Evolutionary conservation across 148 eudicot genomes (phyloP).

Genomic region (Rhododendron griersonianum): DNA sequence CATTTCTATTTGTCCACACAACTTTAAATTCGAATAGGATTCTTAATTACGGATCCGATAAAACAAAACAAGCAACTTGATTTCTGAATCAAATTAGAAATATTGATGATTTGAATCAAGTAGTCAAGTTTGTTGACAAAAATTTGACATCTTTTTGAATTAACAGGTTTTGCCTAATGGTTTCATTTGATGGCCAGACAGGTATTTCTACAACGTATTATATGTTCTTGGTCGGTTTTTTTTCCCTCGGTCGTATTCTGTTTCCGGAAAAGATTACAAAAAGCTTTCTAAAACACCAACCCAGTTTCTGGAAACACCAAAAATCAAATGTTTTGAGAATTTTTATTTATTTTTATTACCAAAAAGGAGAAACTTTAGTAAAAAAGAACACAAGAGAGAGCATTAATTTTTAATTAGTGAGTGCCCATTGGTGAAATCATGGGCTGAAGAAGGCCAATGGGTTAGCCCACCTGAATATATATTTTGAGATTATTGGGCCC

Average conservation of each 20-base stretch:
- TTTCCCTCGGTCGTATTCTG: not conserved
- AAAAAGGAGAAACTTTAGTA: not conserved
- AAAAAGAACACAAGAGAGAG: not conserved
- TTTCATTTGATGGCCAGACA: not conserved
- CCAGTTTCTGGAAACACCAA: not conserved
- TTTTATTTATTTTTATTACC: too few species aligned
- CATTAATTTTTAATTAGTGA: not conserved
- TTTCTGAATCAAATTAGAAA: not conserved
- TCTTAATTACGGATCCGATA: not conserved
- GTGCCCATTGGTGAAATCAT: not conserved
- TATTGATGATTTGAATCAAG: not conserved
- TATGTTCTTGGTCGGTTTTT: not conserved
- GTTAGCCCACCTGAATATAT: not conserved
- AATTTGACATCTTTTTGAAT: not conserved
- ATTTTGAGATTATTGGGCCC: not conserved
- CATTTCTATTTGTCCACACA: too few species aligned
- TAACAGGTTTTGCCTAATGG: not conserved
- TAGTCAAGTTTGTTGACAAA: not conserved
- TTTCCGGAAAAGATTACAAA: not conserved
- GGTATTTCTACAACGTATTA: not conserved
- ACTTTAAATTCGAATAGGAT: conserved; percentile 13
- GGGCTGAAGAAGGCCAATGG: not conserved
- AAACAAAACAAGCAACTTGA: not conserved
- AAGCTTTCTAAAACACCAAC: too few species aligned
- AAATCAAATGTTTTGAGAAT: not conserved